Percentiles rank a stretch among this genome's conserved stretches.
Evolutionary conservation across 2,329 filamentous ascomycete genomes (phyloP).

Genomic region (Dactylellina sp.): DNA sequence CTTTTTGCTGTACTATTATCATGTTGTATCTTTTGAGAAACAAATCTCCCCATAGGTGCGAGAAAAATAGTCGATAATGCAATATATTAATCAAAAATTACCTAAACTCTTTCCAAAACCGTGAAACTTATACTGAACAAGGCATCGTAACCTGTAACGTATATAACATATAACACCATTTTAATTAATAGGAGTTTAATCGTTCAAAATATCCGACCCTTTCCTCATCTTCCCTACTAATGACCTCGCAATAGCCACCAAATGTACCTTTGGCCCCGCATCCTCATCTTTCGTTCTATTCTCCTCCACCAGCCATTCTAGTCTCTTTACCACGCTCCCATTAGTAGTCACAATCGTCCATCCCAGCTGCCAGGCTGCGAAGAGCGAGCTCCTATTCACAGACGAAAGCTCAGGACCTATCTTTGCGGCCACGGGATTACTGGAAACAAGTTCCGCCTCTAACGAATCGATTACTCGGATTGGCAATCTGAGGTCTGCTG

Average conservation of each 20-base stretch:
- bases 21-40: no score
- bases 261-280: slow-evolving; percentile 73
- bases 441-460: slow-evolving; percentile 66
- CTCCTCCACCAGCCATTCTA: slow-evolving; percentile 72
- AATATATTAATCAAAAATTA: background rate
- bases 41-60: background rate
- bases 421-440: slow-evolving; percentile 65
- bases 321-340: slow-evolving; percentile 73
- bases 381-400: slow-evolving; percentile 77
- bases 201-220: slow-evolving; percentile 45
- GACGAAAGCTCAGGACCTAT: slow-evolving; percentile 67
- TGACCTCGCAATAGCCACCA: slow-evolving; percentile 74
- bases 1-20: background rate
- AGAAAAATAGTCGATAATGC: background rate
- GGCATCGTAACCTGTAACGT: no score
- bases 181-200: background rate
- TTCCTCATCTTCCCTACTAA: slow-evolving; percentile 75
- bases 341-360: slow-evolving; percentile 79
- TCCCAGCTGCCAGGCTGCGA: slow-evolving; percentile 75
- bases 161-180: no score
- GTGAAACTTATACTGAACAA: no score
- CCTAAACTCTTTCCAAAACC: no score
- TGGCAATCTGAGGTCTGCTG: slow-evolving; percentile 67
- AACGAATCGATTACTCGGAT: slow-evolving; percentile 70
- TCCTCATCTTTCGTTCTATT: slow-evolving; percentile 67